Conservation (phyloP, 495 filamentous ascomycete genomes). For the Daldinia caldariorum region DNA sequence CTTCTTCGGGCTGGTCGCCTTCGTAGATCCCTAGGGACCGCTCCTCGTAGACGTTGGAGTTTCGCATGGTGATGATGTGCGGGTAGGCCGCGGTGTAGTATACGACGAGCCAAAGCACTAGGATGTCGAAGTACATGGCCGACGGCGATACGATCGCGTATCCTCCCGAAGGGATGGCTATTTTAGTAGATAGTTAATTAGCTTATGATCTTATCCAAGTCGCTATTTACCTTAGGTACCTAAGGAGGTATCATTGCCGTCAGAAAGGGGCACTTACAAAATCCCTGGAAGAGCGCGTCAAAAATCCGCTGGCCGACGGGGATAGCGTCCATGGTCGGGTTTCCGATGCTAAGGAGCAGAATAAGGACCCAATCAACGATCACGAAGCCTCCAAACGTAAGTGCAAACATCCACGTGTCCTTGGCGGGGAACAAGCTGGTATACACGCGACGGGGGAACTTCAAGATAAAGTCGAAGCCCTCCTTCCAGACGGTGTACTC, state of each 20-base stretch:
- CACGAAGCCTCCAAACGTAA: slow-evolving; percentile 72
- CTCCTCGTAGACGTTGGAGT: slow-evolving; percentile 66
- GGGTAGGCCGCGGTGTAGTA: slow-evolving; percentile 80
- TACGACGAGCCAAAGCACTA: slow-evolving; percentile 79
- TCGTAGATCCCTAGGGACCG: slow-evolving; percentile 67
- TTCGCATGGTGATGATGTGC: slow-evolving; percentile 70
- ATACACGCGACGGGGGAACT: slow-evolving; percentile 76
- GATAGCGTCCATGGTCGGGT: slow-evolving; percentile 65
- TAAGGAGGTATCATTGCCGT: too few species aligned
- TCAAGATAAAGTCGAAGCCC: slow-evolving; percentile 74
- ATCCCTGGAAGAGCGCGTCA: slow-evolving; percentile 79
- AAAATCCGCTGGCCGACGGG: slow-evolving; percentile 67
- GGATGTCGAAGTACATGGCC: slow-evolving; percentile 69
- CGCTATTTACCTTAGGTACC: too few species aligned
- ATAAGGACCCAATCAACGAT: slow-evolving; percentile 78
- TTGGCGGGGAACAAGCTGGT: slow-evolving; percentile 76
- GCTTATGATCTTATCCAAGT: slow-evolving; percentile 3
- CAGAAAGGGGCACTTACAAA: slow-evolving; percentile 46
- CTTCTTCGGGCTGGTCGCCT: slow-evolving; percentile 54
- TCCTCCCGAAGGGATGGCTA: slow-evolving; percentile 75
- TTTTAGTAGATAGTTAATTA: slow-evolving; percentile 26
- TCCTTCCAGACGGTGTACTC: slow-evolving; percentile 51
- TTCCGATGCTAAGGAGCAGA: slow-evolving; percentile 74
- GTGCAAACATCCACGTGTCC: slow-evolving; percentile 77
- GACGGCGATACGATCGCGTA: slow-evolving; percentile 81